Percentiles rank a stretch among this genome's conserved stretches.
Evolutionary conservation across 345 rosid species (phyloP).

Genomic region (Erodium maritimum): DNA sequence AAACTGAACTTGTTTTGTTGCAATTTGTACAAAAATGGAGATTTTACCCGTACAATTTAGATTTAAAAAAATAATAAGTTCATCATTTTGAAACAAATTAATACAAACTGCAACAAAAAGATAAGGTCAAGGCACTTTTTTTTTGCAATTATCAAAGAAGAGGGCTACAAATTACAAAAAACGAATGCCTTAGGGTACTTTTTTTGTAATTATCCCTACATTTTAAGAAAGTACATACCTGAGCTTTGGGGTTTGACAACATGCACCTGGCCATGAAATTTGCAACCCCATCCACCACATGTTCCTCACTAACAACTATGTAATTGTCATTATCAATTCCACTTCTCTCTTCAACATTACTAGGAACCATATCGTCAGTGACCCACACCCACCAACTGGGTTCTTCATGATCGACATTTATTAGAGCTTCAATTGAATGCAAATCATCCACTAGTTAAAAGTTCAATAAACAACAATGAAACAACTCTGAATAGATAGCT

Average conservation of each 20-base stretch:
- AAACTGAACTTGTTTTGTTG: too few species aligned
- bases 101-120: too few species aligned
- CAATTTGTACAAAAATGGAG: too few species aligned
- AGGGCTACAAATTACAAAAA: too few species aligned
- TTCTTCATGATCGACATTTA: slow-evolving; percentile 54
- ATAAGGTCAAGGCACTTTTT: too few species aligned
- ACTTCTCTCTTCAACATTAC: slow-evolving; percentile 62
- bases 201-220: too few species aligned
- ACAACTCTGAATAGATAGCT: neutral
- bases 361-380: slow-evolving; percentile 74
- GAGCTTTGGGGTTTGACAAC: slow-evolving; percentile 66
- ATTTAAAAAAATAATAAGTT: too few species aligned
- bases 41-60: too few species aligned
- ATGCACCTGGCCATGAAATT: slow-evolving; percentile 91
- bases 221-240: slow-evolving; percentile 27
- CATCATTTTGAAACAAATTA: too few species aligned
- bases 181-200: too few species aligned
- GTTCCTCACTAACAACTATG: slow-evolving; percentile 62
- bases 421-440: slow-evolving; percentile 49
- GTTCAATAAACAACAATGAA: neutral
- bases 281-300: slow-evolving; percentile 83
- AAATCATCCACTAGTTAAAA: slow-evolving; percentile 44
- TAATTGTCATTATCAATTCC: slow-evolving; percentile 76
- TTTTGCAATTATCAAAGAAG: too few species aligned
- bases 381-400: slow-evolving; percentile 99